phyloP scores from a whole-genome alignment of 495 filamentous ascomycete species.

The Podospora tetraspora region DNA sequence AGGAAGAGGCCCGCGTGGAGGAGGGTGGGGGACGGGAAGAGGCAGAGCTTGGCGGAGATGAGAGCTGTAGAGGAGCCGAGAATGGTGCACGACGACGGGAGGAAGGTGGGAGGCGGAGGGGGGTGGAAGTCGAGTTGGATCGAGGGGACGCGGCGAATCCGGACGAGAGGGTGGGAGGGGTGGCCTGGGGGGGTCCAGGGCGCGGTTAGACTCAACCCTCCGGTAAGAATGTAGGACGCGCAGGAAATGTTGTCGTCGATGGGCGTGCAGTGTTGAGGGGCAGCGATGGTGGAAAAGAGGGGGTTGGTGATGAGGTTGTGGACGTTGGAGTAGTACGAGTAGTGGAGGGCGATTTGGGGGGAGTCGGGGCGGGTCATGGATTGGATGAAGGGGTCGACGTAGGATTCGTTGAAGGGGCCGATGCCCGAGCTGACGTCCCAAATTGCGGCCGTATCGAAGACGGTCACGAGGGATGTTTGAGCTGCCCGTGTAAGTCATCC shows the following conservation, averaged over 20 bases:
- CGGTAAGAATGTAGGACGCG: background rate
- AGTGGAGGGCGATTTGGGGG: background rate
- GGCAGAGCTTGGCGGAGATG: too few relatives aligned
- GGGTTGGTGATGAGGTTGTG: background rate
- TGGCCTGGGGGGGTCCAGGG: background rate
- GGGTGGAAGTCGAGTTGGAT: too few relatives aligned
- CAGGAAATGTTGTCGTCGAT: background rate
- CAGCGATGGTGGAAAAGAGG: background rate
- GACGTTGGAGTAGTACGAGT: background rate
- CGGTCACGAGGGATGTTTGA: background rate
- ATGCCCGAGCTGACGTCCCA: background rate
- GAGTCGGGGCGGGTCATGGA: background rate
- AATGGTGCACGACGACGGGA: too few relatives aligned
- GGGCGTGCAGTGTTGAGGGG: background rate
- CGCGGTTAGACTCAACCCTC: background rate
- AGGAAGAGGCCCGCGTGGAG: too few relatives aligned
- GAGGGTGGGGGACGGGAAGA: too few relatives aligned
- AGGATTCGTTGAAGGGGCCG: background rate
- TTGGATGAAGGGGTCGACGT: conserved; percentile 1
- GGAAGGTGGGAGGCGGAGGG: too few relatives aligned
- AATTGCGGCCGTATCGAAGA: background rate
- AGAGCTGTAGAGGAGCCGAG: too few relatives aligned
- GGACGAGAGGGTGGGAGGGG: too few relatives aligned
- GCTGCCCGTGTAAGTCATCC: background rate
- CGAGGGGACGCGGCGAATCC: too few relatives aligned